Percentiles rank a stretch among this genome's conserved stretches.
These are phyloP conservation scores for Bocquillonia castaneifolia DNA, from an alignment of 441 rosid species.

Conservation along the genomic window DNA sequence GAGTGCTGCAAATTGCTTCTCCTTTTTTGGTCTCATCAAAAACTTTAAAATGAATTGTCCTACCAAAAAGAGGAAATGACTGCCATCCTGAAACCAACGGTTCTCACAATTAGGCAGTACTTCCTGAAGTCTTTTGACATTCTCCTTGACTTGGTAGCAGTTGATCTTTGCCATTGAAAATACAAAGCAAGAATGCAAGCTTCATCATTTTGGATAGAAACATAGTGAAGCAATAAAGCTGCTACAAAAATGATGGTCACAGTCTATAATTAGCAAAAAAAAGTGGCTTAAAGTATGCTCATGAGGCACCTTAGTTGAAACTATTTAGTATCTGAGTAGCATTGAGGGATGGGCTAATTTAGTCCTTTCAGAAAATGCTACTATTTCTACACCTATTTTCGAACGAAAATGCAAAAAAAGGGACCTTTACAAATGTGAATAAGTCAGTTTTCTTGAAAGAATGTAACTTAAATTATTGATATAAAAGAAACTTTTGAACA, in stretches of 20 bases:
- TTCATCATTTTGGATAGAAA: slow-evolving; percentile 9
- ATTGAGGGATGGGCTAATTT: neutral
- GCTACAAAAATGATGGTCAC: too few relatives aligned
- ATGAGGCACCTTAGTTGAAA: too few relatives aligned
- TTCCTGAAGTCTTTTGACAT: slow-evolving; percentile 46
- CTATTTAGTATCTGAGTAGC: neutral
- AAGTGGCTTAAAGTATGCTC: too few relatives aligned
- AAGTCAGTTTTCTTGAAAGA: neutral
- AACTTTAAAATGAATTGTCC: slow-evolving; percentile 24
- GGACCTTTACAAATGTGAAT: neutral
- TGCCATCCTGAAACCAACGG: slow-evolving; percentile 48
- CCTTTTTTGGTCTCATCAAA: too few relatives aligned
- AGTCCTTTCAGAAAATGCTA: neutral
- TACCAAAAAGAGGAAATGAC: slow-evolving; percentile 86
- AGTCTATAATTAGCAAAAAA: too few relatives aligned
- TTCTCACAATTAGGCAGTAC: slow-evolving; percentile 46
- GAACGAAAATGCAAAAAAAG: neutral
- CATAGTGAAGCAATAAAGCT: slow-evolving; percentile 4
- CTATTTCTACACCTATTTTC: neutral
- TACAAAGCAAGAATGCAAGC: slow-evolving; percentile 7
- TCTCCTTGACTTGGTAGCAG: slow-evolving; percentile 63
- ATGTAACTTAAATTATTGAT: too few relatives aligned
- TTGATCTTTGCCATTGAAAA: slow-evolving; percentile 67
- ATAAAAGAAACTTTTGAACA: too few relatives aligned
- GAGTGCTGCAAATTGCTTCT: too few relatives aligned